phyloP scores from a whole-genome alignment of 495 filamentous ascomycete species.

The Annulohypoxylon maeteangense region DNA sequence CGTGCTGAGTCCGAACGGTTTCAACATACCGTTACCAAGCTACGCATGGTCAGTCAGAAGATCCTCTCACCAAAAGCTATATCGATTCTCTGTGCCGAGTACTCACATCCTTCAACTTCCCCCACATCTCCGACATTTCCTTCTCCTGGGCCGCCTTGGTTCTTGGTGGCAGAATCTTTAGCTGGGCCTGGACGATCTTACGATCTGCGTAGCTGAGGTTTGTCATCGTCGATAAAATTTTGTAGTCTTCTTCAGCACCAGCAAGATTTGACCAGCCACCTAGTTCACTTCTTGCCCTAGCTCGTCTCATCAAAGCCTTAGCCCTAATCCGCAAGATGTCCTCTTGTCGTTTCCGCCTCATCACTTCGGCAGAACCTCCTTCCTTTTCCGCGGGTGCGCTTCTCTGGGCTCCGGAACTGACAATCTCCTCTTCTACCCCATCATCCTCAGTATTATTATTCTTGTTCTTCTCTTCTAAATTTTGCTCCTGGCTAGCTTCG shows the following conservation, averaged over 20 bases:
- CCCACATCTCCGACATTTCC: slow-evolving; percentile 96
- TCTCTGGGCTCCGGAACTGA: slow-evolving; percentile 63
- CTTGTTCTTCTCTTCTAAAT: slow-evolving; percentile 39
- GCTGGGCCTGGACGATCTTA: slow-evolving; percentile 71
- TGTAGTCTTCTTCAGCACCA: slow-evolving; percentile 82
- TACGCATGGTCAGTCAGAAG: slow-evolving; percentile 44
- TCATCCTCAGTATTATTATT: slow-evolving; percentile 68
- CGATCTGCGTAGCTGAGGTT: slow-evolving; percentile 71
- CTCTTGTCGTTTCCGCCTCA: slow-evolving; percentile 53
- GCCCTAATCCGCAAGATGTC: slow-evolving; percentile 81
- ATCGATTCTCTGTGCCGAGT: background rate
- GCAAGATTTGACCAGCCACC: slow-evolving; percentile 84
- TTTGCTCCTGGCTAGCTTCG: slow-evolving; percentile 31
- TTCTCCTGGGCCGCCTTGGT: slow-evolving; percentile 80
- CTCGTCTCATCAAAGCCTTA: slow-evolving; percentile 88
- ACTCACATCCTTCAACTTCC: slow-evolving; percentile 86
- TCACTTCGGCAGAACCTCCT: slow-evolving; percentile 49
- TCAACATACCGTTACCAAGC: slow-evolving; percentile 90
- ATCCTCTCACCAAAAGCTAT: background rate
- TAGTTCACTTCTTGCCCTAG: slow-evolving; percentile 74
- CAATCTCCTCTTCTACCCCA: slow-evolving; percentile 67
- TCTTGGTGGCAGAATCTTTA: slow-evolving; percentile 69
- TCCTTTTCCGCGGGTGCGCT: slow-evolving; percentile 54
- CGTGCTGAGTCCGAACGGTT: slow-evolving; percentile 91
- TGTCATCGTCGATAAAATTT: slow-evolving; percentile 62